Conservation (phyloP, 2,329 filamentous ascomycete species). For the Microdochium bolleyi region DNA sequence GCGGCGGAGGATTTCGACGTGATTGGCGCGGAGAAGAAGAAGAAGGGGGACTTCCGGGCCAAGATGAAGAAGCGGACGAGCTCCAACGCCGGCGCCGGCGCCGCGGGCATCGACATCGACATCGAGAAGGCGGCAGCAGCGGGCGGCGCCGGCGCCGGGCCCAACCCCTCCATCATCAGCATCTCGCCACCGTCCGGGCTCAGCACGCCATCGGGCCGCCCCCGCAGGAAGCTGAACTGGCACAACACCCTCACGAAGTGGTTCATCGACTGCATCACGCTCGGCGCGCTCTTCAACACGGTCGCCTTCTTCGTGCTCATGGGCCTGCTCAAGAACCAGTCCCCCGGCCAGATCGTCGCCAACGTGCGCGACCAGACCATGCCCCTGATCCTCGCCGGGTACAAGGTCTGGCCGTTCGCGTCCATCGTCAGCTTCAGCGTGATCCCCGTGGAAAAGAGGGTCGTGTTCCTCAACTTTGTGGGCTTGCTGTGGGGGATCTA, state of each 20-base stretch:
- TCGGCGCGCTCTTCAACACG: conserved; percentile 37
- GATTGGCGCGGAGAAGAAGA: background rate
- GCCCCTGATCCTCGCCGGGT: conserved; percentile 38
- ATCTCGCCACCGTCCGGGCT: conserved; percentile 11
- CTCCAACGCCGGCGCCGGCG: conserved; percentile 6
- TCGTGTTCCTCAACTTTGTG: conserved; percentile 40
- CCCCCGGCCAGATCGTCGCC: conserved; percentile 21
- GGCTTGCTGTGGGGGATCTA: conserved; percentile 43
- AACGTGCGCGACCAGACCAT: conserved; percentile 35
- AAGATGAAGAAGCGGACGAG: background rate
- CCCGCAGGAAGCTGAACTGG: conserved; percentile 26
- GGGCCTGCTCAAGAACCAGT: conserved; percentile 35
- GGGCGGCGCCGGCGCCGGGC: too few species aligned
- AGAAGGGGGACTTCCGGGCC: background rate
- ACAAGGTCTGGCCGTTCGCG: conserved; percentile 44
- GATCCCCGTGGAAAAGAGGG: conserved; percentile 38
- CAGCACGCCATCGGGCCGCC: conserved; percentile 17
- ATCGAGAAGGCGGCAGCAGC: conserved; percentile 17
- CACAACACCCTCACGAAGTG: conserved; percentile 37
- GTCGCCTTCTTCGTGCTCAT: conserved; percentile 37
- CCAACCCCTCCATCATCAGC: background rate
- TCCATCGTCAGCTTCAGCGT: conserved; percentile 42
- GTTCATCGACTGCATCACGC: conserved; percentile 41
- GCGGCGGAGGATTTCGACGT: background rate
- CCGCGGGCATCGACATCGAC: conserved; percentile 7